Conservation (phyloP, 106 monocot species). For the Cymbidium sinense region DNA sequence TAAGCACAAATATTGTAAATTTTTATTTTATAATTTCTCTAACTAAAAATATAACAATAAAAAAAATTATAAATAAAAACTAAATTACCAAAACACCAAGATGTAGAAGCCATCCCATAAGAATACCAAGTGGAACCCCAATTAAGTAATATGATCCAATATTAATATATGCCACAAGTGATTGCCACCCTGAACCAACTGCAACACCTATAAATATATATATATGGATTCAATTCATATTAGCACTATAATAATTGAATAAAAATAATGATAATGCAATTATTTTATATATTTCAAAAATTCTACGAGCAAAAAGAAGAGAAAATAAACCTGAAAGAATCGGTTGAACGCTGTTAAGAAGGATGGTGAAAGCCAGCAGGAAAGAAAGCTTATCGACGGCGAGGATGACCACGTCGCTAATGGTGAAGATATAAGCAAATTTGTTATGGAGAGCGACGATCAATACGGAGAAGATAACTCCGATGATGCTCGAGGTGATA, state of each 20-base stretch:
- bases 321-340: constrained; percentile 54
- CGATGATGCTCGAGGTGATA: constrained; percentile 39
- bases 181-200: constrained; percentile 42
- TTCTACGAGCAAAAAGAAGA: too few species aligned
- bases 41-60: background rate
- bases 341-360: constrained; percentile 91
- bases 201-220: constrained; percentile 41
- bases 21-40: too few species aligned
- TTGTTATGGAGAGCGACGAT: constrained; percentile 53
- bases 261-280: too few species aligned
- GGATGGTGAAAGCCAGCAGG: constrained; percentile 63
- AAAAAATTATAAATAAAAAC: background rate
- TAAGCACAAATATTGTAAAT: too few species aligned
- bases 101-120: constrained; percentile 59
- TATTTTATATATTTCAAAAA: too few species aligned
- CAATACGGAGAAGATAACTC: constrained; percentile 47
- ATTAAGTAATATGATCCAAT: constrained; percentile 62
- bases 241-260: too few species aligned
- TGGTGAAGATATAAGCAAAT: constrained; percentile 65
- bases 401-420: constrained; percentile 27
- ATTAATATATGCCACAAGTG: constrained; percentile 57
- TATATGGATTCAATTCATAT: background rate
- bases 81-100: constrained; percentile 49
- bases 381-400: constrained; percentile 52
- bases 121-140: constrained; percentile 51